Evolutionary conservation across 495 filamentous ascomycete genomes (phyloP), one percentile per base, ranked within the genome.

Genomic region (Venustampulla echinocandica): DNA sequence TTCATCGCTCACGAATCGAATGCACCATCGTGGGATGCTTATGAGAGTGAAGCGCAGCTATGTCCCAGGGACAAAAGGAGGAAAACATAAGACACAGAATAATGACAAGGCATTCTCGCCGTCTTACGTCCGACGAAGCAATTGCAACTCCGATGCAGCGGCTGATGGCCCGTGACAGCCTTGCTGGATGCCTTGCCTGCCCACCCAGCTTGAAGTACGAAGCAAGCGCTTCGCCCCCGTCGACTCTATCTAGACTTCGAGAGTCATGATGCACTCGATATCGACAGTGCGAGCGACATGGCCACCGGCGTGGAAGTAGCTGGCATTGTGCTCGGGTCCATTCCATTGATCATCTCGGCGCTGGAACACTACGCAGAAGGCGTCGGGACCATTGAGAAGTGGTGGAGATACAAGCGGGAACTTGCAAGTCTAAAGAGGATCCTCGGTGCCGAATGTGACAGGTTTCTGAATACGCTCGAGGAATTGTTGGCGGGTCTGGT

Each of bases 241-340:
- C n/a, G n/a, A n/a, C n/a, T n/a, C n/a, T n/a, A n/a, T n/a, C n/a
- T n/a, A n/a, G n/a, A n/a, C n/a, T n/a, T n/a, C n/a, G 6, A n/a
- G 4, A 9, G 14, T 32, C 25, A 44, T n/a, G 9, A 3, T 44
- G 27, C 15, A 44, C 23, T 17, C 24, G 25, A 24, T 24, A 15
- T 35, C 15, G 18, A 42, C 25, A 20, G 17, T 21, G n/a, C n/a
- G n/a, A n/a, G n/a, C n/a, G n/a, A n/a, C n/a, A 68, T 70, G 62
- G 65, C 17, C 34, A 37, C 64, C 2, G 69, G 69, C 6, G 53
- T 72, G 14, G 69, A 73, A 52, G 57, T 66, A 4, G 69, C 62
- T 10, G 69, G 69, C 9, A 18, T 68, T 21, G 49, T 69, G 0
- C 65, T 73, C 7, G 69, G 61, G 14, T 48, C 59, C 14, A 53